These are phyloP conservation scores for Goffeauzyma gilvescens DNA, from an alignment of 768 basidiomycete genomes.

Conservation along the genomic window DNA sequence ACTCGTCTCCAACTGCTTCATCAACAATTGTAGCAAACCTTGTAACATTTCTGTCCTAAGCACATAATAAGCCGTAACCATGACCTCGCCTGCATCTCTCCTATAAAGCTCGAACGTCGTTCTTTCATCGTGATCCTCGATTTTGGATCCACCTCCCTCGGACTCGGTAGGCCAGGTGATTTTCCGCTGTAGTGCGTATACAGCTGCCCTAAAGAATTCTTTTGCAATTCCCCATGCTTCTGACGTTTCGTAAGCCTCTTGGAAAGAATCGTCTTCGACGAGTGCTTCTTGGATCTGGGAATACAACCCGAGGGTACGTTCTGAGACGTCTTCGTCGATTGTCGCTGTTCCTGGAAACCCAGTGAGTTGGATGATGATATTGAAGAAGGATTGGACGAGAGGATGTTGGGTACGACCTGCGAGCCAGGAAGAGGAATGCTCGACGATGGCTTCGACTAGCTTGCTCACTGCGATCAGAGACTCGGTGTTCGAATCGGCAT, in stretches of 20 bases:
- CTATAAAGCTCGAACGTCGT: constrained; percentile 26
- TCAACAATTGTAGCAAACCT: constrained; percentile 47
- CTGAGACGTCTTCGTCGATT: background rate
- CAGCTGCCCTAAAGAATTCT: constrained; percentile 60
- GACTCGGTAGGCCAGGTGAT: constrained; percentile 44
- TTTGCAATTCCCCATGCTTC: constrained; percentile 39
- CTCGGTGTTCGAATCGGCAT: constrained; percentile 31
- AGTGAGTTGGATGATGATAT: constrained; percentile 52
- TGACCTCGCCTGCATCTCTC: constrained; percentile 31
- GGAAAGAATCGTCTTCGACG: constrained; percentile 75
- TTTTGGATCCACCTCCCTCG: constrained; percentile 11
- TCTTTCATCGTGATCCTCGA: constrained; percentile 24
- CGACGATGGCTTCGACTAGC: constrained; percentile 59
- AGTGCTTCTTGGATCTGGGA: constrained; percentile 53
- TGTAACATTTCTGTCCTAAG: constrained; percentile 65
- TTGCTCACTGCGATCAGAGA: constrained; percentile 57
- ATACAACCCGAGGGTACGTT: constrained; percentile 60
- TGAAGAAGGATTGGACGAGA: constrained; percentile 52
- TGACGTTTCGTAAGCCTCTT: constrained; percentile 40
- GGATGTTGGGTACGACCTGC: constrained; percentile 44
- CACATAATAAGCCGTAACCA: constrained; percentile 44
- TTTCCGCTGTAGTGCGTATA: constrained; percentile 51
- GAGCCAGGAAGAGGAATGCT: constrained; percentile 65
- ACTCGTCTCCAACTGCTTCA: constrained; percentile 36
- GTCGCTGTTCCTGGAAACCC: constrained; percentile 49